Evolutionary conservation across 2,329 filamentous ascomycete genomes (phyloP), one percentile per base, ranked within the genome.

Genomic region (Phyllosticta citriasiana): DNA sequence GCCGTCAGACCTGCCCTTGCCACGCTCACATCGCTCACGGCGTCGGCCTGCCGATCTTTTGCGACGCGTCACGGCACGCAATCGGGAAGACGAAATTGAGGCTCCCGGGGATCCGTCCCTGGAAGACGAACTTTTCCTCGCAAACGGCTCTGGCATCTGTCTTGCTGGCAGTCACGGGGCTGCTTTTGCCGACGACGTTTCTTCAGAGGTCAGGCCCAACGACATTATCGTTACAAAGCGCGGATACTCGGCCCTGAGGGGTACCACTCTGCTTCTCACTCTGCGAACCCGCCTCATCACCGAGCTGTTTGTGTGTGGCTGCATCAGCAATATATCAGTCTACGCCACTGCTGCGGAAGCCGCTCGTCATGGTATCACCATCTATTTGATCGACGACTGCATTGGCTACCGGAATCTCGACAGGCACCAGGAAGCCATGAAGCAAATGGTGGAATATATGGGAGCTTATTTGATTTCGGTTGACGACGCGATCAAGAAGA

Each of bases 331-430:
- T 68, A 79, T 95, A 40, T 92, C 91, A 33, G 86, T 97, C 55
- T 91, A 94, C 70, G 93, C 94, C 7, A 97, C 93, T 0, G 91
- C 91, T 3, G 80, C 96, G 64, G 94, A 97, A 70, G 94, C 93
- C 10, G 92, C 90, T 1, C 84, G 88, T 22, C 88, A 97, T 72
- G 94, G 92, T 4, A 86, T 96, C 68, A 80, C 84, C n/a, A 90
- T 97, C 68, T 94, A 88, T 4, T 78, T 97, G 12, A 78, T 97
- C 50, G 87, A 94, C 58, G 91, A 97, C 71, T 97, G 92, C 72
- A 84, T 96, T 60, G 92, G 91, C 10, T 96, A 87, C 69, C 84
- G 89, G 55, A 85, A 80, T 66, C 83, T 85, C 62, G 73, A 78
- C 19, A 84, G 90, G 53, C 91, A 96, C 67, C 78, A 83, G 53